phyloP scores from a whole-genome alignment of 1,284 basidiomycete species.

The Volvariella volvacea region DNA sequence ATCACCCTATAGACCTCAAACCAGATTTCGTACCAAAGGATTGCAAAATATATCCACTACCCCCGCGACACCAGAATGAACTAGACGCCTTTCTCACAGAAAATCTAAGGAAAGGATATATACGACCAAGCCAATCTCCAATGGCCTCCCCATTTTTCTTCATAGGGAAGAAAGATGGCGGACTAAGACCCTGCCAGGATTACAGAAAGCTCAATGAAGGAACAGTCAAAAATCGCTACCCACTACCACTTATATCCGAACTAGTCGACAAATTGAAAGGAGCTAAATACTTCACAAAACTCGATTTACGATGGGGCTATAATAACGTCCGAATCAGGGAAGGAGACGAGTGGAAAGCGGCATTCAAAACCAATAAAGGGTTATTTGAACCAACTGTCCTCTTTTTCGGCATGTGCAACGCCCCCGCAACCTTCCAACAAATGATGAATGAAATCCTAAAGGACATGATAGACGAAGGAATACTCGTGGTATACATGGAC shows the following conservation, averaged over 20 bases:
- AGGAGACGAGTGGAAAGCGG: slow-evolving; percentile 29
- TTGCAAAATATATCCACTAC: slow-evolving; percentile 1
- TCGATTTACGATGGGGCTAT: slow-evolving; percentile 14
- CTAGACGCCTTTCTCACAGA: slow-evolving; percentile 24
- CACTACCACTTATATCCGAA: slow-evolving; percentile 26
- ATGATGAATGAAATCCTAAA: slow-evolving; percentile 11
- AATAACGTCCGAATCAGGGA: slow-evolving; percentile 21
- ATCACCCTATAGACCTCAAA: slow-evolving; percentile 20
- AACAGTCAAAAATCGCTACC: slow-evolving; percentile 28
- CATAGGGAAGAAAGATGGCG: slow-evolving; percentile 30
- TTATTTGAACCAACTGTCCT: slow-evolving; percentile 30
- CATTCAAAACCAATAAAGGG: slow-evolving; percentile 25
- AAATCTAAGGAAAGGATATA: slow-evolving; percentile 19
- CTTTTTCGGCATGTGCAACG: slow-evolving; percentile 28
- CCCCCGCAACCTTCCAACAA: slow-evolving; percentile 9
- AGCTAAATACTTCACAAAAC: slow-evolving; percentile 9
- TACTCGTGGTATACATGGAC: slow-evolving; percentile 6
- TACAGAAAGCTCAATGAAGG: slow-evolving; percentile 28
- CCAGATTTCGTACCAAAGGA: slow-evolving; percentile 8
- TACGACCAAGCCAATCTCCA: slow-evolving; percentile 21
- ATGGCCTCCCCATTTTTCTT: slow-evolving; percentile 32
- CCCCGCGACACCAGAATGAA: slow-evolving; percentile 9
- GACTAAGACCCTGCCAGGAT: slow-evolving; percentile 22
- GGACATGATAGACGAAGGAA: neutral
- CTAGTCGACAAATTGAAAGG: slow-evolving; percentile 5